Percentiles rank a stretch among this genome's conserved stretches.
Evolutionary conservation across 148 eudicot genomes (phyloP).

Genomic region (Fallopia convolvulus): DNA sequence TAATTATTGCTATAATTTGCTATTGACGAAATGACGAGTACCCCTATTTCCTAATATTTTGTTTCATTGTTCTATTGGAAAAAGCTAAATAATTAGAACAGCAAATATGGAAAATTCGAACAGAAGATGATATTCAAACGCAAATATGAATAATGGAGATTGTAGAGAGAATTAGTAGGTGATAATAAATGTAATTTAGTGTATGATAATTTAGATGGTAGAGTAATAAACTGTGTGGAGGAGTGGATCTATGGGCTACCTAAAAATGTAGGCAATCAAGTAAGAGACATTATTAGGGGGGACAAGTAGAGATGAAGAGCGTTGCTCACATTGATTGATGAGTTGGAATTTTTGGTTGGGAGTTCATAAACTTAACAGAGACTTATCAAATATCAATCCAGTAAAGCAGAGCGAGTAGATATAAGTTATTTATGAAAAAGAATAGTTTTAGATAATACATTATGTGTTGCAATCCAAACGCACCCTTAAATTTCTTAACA

Average conservation of each 20-base stretch:
- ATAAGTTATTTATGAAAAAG: background rate
- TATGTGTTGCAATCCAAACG: background rate
- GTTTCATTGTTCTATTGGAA: background rate
- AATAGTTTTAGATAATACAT: background rate
- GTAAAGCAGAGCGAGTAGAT: background rate
- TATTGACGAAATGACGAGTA: background rate
- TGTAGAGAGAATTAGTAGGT: background rate
- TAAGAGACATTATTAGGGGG: constrained; percentile 8
- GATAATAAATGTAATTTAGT: background rate
- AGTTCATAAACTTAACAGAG: background rate
- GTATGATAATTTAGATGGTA: background rate
- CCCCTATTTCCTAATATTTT: background rate
- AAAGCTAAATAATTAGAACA: background rate
- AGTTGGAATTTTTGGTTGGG: background rate
- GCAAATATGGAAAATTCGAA: too few relatives aligned
- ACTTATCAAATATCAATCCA: background rate
- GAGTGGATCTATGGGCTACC: background rate
- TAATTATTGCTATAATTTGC: background rate
- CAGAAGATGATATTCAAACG: too few relatives aligned
- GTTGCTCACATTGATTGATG: background rate
- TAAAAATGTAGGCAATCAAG: constrained; percentile 10
- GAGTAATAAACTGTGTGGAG: background rate
- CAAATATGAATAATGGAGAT: background rate
- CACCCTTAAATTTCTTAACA: too few relatives aligned
- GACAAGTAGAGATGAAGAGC: background rate